Conservation (phyloP, 1,139 yeast species). For the Geotrichum histeridarum region DNA sequence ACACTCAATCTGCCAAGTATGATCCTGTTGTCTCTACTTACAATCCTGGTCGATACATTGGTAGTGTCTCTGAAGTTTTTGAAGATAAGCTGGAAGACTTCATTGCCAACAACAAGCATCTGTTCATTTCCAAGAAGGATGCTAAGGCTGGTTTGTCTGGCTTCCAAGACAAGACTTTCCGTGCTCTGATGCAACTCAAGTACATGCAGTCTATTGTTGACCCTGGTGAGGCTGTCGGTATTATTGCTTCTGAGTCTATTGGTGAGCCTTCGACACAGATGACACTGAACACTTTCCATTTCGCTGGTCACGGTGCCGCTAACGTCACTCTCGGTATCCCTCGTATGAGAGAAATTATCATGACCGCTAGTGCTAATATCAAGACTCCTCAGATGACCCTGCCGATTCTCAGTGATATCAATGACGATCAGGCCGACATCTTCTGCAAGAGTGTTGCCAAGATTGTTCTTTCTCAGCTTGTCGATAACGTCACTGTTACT, state of each 20-base stretch:
- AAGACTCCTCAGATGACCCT: conserved; percentile 98
- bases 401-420: conserved; percentile 73
- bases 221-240: conserved; percentile 98
- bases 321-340: conserved; percentile 99
- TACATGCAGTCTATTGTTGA: conserved; percentile 92
- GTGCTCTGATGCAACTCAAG: conserved; percentile 95
- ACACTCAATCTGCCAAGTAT: conserved; percentile 57
- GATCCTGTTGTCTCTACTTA: conserved; percentile 85
- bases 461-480: conserved; percentile 81
- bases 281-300: conserved; percentile 99
- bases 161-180: conserved; percentile 78
- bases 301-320: conserved; percentile 99
- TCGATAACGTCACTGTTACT: conserved; percentile 77
- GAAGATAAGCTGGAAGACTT: conserved; percentile 72
- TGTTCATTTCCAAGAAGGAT: conserved; percentile 50
- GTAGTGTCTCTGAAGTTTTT: conserved; percentile 89
- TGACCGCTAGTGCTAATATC: conserved; percentile 94
- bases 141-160: conserved; percentile 41
- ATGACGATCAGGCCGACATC: conserved; percentile 81
- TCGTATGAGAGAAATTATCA: conserved; percentile 98
- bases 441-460: conserved; percentile 89
- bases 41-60: conserved; percentile 85
- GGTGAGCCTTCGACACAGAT: conserved; percentile 99
- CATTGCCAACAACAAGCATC: conserved; percentile 46
- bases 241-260: conserved; percentile 94